Percentiles rank a stretch among this genome's conserved stretches.
Evolutionary conservation across 2,329 filamentous ascomycete genomes (phyloP).

Genomic region (Fonsecaea pedrosoi): DNA sequence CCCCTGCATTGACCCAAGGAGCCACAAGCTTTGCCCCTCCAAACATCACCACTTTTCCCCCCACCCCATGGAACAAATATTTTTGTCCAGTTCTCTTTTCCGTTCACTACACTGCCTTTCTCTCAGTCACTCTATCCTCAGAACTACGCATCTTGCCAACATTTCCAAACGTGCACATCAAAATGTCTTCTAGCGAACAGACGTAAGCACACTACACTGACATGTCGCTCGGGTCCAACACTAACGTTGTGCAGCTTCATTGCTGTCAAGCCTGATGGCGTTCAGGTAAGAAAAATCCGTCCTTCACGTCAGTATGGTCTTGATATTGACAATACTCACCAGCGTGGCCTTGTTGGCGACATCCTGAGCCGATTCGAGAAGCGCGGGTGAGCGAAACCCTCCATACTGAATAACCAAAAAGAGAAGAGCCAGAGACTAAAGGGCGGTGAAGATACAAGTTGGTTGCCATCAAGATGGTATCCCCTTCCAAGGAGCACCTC

Average conservation of each 20-base stretch:
- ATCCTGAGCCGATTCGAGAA: slow-evolving; percentile 99
- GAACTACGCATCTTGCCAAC: slow-evolving; percentile 29
- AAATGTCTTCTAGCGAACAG: slow-evolving; percentile 82
- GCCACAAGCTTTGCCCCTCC: slow-evolving; percentile 16
- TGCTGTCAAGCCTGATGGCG: slow-evolving; percentile 99
- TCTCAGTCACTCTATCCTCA: slow-evolving; percentile 24
- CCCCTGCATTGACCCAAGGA: slow-evolving; percentile 17
- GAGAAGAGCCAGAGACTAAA: slow-evolving; percentile 18
- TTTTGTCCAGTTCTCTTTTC: slow-evolving; percentile 29
- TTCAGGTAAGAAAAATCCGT: slow-evolving; percentile 73
- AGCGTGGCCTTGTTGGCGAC: slow-evolving; percentile 97
- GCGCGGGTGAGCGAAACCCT: slow-evolving; percentile 63
- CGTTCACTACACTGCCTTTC: slow-evolving; percentile 40
- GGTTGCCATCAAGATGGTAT: slow-evolving; percentile 92
- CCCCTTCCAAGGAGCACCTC: slow-evolving; percentile 90
- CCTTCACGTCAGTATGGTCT: slow-evolving; percentile 34
- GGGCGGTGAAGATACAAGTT: slow-evolving; percentile 82
- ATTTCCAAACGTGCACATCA: slow-evolving; percentile 43
- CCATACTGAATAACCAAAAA: not conserved
- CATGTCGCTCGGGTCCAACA: not conserved
- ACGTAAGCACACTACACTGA: slow-evolving; percentile 67
- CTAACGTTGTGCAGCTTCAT: slow-evolving; percentile 76
- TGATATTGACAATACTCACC: slow-evolving; percentile 29
- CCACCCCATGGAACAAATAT: slow-evolving; percentile 28
- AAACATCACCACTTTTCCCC: slow-evolving; percentile 17